Base-by-base conservation (phyloP, 768 basidiomycete genomes). In the Postia placenta region DNA sequence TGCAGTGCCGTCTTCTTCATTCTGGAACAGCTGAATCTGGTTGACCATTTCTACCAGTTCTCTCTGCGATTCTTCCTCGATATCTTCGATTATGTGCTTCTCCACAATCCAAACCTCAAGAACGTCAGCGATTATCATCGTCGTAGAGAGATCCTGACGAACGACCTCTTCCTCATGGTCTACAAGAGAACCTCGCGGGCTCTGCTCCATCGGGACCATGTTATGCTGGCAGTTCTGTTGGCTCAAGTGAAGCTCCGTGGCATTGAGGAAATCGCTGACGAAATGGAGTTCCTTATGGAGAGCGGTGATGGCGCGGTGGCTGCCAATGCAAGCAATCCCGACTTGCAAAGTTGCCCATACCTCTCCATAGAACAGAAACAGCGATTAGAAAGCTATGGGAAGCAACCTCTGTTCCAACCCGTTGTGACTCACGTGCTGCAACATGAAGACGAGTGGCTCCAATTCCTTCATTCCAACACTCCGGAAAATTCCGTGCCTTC, bases 41-140 rank as follows among this genome's bases (percentile, higher is more conserved):
- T 97, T 71, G 92, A 95, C 62, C 95, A 96, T 68, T 98, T 98
- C 73, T 99, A 99, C 63, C 92, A 97, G 66, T 99, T 99, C 75
- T 98, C 96, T 1, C 77, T 99, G 40, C 85, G 76, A 24, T 97
- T 95, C 77, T 99, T 99, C 87, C 79, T 98, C 51, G 95, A 96
- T 64, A 95, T 97, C 61, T 99, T 99, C 69, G 92, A 98, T 69
- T 91, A 87, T 58, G 83, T 95, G 50, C 79, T 98, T 6, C 86
- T 87, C 56, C 85, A 88, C 58, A 97, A 98, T 62, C 93, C 94
- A 11, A 87, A 92, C 64, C 78, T 98, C 53, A 83, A 78, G 65
- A 80, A 78, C 51, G 75, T 94, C 49, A 74, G 81, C 20, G 92
- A 96, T 54, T 69, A 92, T 48, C 70, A 72, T 43, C 69, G 68